These are phyloP conservation scores for Phyllosticta ampelicida DNA, from an alignment of 2,329 filamentous ascomycete genomes.

Conservation along the genomic window DNA sequence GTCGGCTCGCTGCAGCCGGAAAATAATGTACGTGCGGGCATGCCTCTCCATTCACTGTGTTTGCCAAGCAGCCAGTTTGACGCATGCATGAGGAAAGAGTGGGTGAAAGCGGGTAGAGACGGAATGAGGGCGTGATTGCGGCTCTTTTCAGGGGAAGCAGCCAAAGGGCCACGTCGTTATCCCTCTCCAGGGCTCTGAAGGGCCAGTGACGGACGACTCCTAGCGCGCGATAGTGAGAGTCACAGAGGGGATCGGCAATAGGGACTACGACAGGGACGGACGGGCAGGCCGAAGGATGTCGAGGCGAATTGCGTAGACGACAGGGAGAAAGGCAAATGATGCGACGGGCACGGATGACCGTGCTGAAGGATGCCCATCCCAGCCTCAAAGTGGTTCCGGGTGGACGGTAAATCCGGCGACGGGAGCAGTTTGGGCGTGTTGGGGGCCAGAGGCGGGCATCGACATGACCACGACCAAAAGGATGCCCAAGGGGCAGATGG, in stretches of 20 bases:
- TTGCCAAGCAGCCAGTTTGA: background rate
- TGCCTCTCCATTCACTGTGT: background rate
- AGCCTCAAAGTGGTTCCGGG: conserved; percentile 4
- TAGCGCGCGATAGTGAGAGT: background rate
- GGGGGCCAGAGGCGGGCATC: conserved; percentile 2
- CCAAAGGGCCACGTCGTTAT: background rate
- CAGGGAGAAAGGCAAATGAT: conserved; percentile 1
- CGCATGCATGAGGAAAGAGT: background rate
- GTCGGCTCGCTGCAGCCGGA: background rate
- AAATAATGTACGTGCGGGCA: background rate
- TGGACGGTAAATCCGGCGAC: conserved; percentile 4
- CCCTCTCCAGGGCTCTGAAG: background rate
- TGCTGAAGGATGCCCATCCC: conserved; percentile 7
- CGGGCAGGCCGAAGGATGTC: background rate
- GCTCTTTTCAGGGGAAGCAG: background rate
- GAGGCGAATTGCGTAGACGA: background rate
- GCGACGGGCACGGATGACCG: conserved; percentile 4
- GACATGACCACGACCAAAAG: background rate
- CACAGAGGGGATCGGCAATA: background rate
- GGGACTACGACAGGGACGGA: background rate
- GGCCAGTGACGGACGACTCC: background rate
- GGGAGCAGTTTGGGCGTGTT: background rate
- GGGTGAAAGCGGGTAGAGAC: background rate
- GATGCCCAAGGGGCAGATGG: background rate
- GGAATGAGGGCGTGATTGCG: background rate